Conservation (phyloP, 495 filamentous ascomycete genomes). For the Aspergillus biplanus region DNA sequence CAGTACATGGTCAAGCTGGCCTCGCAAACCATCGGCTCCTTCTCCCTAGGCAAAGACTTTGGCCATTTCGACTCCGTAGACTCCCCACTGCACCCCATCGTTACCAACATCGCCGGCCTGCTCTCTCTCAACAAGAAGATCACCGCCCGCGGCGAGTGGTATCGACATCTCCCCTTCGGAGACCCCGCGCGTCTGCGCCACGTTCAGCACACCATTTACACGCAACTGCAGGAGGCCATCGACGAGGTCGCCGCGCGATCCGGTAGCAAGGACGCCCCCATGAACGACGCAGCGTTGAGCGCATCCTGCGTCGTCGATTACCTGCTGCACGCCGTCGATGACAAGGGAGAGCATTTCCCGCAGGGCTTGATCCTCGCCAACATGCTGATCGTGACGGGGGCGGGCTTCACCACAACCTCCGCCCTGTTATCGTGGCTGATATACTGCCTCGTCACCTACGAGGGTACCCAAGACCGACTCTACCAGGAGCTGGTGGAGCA, state of each 20-base stretch:
- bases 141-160: slow-evolving; percentile 50
- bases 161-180: slow-evolving; percentile 54
- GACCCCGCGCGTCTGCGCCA: slow-evolving; percentile 44
- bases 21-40: slow-evolving; percentile 50
- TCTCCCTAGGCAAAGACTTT: slow-evolving; percentile 52
- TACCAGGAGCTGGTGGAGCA: slow-evolving; percentile 55
- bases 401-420: slow-evolving; percentile 61
- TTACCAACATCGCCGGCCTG: slow-evolving; percentile 38
- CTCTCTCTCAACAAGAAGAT: slow-evolving; percentile 58
- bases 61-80: slow-evolving; percentile 52
- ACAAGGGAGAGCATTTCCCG: slow-evolving; percentile 56
- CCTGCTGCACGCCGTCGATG: slow-evolving; percentile 47
- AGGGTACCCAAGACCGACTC: slow-evolving; percentile 53
- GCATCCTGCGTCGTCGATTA: slow-evolving; percentile 54
- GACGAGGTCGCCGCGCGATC: slow-evolving; percentile 26
- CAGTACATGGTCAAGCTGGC: slow-evolving; percentile 61
- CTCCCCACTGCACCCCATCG: slow-evolving; percentile 40
- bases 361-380: slow-evolving; percentile 34
- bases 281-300: slow-evolving; percentile 50
- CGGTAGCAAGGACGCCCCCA: slow-evolving; percentile 38
- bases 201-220: slow-evolving; percentile 29
- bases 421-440: slow-evolving; percentile 57
- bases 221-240: slow-evolving; percentile 30
- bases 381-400: slow-evolving; percentile 44
- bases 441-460: slow-evolving; percentile 53